Evolutionary conservation across 2,329 filamentous ascomycete species (phyloP), one percentile per base, ranked within the genome.

Genomic region (Colletotrichum sp.): DNA sequence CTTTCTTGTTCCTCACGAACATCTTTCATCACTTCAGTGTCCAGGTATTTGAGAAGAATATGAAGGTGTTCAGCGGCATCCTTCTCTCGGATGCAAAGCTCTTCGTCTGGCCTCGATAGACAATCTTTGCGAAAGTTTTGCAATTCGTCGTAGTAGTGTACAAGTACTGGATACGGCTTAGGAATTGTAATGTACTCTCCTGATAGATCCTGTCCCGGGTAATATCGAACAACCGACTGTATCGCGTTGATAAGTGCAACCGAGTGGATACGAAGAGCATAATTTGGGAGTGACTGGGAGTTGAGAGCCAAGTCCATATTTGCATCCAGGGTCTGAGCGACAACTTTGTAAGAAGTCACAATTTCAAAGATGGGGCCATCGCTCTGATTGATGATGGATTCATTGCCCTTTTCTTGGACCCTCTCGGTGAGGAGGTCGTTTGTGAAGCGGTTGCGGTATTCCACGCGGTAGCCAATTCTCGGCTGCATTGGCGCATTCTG

Each of bases 1-100:
- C 79, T 52, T 7, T 80, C 77, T 24, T 55, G 64, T 59, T 82
- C 81, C 1, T 68, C 68, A 6, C 64, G 34, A 1, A 82, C 79
- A 1, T 63, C 72, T 12, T 59, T 24, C 80, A 82, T 82, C 6
- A 81, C 39, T 9, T 72, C 76, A 0, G 74, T 39, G 7, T 83
- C 81, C 4, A 83, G 48, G 26, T 79, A 82, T 2, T 72, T 21
- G 3, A 81, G 67, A 2, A 81, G 71, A 2, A 79, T 65, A 4
- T 8, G 16, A 2, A 81, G 30, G 28, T 81, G 77, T 3, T 78
- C 71, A 3, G 32, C 14, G 1, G 75, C 66, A 21, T 75, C 14
- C 14, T 34, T 75, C 13, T 82, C 72, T 4, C 72, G 71, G 1
- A 74, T 63, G 60, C 80, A 82, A 1, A 78, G 14, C 1, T 78